Evolutionary conservation across 106 monocot species (phyloP).

Genomic region (Dendrobium huoshanense): DNA sequence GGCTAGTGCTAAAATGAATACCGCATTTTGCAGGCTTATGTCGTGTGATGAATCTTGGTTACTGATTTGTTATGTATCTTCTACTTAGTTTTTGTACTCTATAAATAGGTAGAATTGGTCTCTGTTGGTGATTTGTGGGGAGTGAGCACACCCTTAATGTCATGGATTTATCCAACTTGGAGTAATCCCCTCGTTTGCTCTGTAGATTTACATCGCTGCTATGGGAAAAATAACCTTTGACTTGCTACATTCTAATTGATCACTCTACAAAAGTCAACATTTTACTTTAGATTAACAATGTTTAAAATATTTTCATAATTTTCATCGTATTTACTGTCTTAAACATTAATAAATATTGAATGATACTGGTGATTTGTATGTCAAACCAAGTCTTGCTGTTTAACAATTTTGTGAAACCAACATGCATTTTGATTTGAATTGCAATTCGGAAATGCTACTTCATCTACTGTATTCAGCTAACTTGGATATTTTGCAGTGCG

Average conservation of each 20-base stretch:
- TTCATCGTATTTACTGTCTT: not conserved
- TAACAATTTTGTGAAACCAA: not conserved
- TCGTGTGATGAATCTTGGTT: too few relatives aligned
- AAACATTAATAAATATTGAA: not conserved
- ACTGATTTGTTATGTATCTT: too few relatives aligned
- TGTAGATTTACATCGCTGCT: not conserved
- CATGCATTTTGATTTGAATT: not conserved
- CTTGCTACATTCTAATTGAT: not conserved
- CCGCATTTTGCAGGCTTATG: too few relatives aligned
- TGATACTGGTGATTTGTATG: not conserved
- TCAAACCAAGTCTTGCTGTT: not conserved
- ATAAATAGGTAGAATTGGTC: not conserved
- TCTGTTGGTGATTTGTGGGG: not conserved
- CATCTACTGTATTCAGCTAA: not conserved
- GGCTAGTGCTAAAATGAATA: too few relatives aligned
- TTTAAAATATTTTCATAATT: not conserved
- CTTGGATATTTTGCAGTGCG: not conserved
- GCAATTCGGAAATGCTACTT: not conserved
- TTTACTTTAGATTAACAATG: not conserved
- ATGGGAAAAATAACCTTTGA: not conserved
- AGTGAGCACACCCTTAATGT: not conserved
- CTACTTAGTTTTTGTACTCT: not conserved
- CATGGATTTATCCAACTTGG: not conserved
- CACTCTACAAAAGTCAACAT: not conserved
- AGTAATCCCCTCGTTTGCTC: not conserved